A percentile compares a stretch with the other conserved stretches of the same genome.
phyloP scores from a whole-genome alignment of 768 basidiomycete genomes.

The Hygrocybe punicea region DNA sequence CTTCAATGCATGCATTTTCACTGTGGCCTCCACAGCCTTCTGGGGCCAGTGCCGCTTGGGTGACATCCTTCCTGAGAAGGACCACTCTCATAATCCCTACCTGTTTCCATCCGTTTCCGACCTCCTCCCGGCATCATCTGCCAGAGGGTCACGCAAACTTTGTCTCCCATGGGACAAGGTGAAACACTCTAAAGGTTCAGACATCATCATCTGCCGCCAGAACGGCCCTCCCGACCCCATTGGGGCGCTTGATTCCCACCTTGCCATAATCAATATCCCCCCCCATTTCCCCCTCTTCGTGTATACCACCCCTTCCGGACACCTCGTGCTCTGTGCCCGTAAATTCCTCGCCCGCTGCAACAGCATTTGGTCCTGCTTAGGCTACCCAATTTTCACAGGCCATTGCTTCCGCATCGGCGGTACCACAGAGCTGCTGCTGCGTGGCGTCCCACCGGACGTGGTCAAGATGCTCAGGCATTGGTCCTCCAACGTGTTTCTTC shows the following conservation, averaged over 20 bases:
- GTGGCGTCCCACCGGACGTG: too few species aligned
- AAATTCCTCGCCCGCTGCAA: conserved; percentile 19
- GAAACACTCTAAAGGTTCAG: conserved; percentile 13
- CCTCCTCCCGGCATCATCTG: not conserved
- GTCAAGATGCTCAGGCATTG: too few species aligned
- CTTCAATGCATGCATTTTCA: conserved; percentile 23
- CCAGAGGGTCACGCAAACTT: conserved; percentile 13
- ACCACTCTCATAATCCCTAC: not conserved
- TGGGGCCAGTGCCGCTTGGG: conserved; percentile 34
- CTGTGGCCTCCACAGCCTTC: conserved; percentile 25
- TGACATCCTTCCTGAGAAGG: conserved; percentile 24
- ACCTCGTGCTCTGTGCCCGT: conserved; percentile 11
- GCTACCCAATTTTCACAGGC: conserved; percentile 18
- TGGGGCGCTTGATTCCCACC: conserved; percentile 11
- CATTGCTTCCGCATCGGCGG: conserved; percentile 39
- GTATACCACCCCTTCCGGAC: not conserved
- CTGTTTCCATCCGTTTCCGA: conserved; percentile 5
- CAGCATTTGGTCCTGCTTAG: conserved; percentile 19
- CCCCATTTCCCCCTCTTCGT: conserved; percentile 15
- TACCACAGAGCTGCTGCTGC: conserved; percentile 28
- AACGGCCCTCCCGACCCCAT: conserved; percentile 17
- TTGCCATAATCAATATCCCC: conserved; percentile 8
- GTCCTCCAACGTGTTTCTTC: too few species aligned
- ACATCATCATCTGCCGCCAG: conserved; percentile 17
- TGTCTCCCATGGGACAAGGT: conserved; percentile 28